A percentile compares a stretch with the other conserved stretches of the same genome.
Conservation (phyloP, 805 yeast genomes). For the Ogataea angusta region DNA sequence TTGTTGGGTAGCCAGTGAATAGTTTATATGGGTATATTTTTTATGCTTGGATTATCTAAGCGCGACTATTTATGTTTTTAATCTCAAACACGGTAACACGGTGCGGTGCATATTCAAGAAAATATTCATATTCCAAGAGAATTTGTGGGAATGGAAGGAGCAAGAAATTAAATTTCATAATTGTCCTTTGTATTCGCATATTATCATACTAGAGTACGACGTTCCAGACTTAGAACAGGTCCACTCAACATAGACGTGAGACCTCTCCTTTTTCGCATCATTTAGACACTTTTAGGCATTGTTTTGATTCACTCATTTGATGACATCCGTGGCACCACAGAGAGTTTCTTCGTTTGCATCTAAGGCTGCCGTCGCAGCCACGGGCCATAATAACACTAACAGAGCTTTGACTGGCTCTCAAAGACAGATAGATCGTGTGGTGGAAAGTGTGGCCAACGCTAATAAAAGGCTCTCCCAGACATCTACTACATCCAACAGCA, state of each 20-base stretch:
- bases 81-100: slow-evolving; percentile 10
- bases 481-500: slow-evolving; percentile 36
- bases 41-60: too few relatives aligned
- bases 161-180: not conserved
- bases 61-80: not conserved
- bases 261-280: not conserved
- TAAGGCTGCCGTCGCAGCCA: slow-evolving; percentile 26
- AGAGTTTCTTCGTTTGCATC: slow-evolving; percentile 25
- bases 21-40: not conserved
- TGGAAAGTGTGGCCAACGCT: slow-evolving; percentile 36
- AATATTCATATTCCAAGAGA: slow-evolving; percentile 1
- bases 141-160: slow-evolving; percentile 1
- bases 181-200: not conserved
- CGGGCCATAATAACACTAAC: not conserved
- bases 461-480: slow-evolving; percentile 38
- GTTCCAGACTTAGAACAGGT: not conserved
- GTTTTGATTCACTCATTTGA: slow-evolving; percentile 1
- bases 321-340: slow-evolving; percentile 13
- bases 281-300: too few relatives aligned
- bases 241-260: not conserved
- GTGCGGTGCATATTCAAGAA: not conserved
- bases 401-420: slow-evolving; percentile 2
- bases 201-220: not conserved
- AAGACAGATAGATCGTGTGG: slow-evolving; percentile 37
- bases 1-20: not conserved